Evolutionary conservation across 2,329 filamentous ascomycete species (phyloP), one percentile per base, ranked within the genome.

Genomic region (Calonectria naviculata): DNA sequence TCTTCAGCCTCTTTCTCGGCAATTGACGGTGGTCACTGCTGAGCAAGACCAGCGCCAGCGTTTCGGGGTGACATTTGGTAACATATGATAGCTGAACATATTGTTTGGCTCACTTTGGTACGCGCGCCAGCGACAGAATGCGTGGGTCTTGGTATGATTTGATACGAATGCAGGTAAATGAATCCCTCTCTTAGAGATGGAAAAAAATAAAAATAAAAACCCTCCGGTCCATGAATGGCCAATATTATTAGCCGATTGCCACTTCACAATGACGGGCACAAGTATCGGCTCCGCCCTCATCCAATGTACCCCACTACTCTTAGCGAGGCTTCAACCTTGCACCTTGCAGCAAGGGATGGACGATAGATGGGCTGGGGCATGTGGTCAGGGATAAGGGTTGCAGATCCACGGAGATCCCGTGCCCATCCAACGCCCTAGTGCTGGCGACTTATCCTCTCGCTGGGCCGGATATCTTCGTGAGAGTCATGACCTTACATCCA

Each of bases 371-470:
- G 38, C 24, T 67, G n/a, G 44, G 13, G 21, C 60, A 46, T 29
- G 29, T 24, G 47, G 47, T 41, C 38, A 68, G 28, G 31, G 65
- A 56, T 63, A 46, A 31, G 67, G 67, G 42, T 63, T 56, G 19
- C 21, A 70, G 72, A 74, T 74, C 70, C 60, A 68, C 58, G 49
- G 47, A 60, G 65, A 61, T 71, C 66, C 47, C 56, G 65, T 47
- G 47, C 49, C 29, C 60, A 47, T 34, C 54, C 15, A 46, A 44
- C 19, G 46, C 34, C 38, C 52, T 65, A 68, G 64, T 58, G 52
- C 28, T 58, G 52, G 68, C 65, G 38, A 56, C 54, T 38, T 60
- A 28, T 42, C 52, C 52, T n/a, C 60, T 52, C 41, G n/a, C 34
- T 24, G 31, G 62, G 42, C 38, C 60, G 46, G 47, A 44, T 38